Conservation (phyloP, 192 early-diverging fungal genomes). For the Irineochytrium annulatum region DNA sequence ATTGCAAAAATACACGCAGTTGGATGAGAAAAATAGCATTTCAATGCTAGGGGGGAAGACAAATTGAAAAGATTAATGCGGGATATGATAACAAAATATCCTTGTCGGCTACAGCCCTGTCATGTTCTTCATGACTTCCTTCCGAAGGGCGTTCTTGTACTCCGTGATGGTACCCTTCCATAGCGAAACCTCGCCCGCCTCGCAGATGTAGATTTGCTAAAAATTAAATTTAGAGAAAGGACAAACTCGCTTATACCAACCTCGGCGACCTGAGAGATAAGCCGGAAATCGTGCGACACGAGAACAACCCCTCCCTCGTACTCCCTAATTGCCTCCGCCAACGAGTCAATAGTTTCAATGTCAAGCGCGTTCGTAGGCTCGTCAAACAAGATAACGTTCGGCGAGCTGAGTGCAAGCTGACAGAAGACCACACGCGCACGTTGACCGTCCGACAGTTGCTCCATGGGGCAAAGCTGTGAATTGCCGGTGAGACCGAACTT, state of each 20-base stretch:
- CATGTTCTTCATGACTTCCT: constrained; percentile 57
- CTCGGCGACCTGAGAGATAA: constrained; percentile 93
- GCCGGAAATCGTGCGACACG: constrained; percentile 98
- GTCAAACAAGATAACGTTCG: constrained; percentile 95
- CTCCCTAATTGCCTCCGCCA: constrained; percentile 92
- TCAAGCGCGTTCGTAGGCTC: constrained; percentile 98
- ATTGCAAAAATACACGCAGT: too few species aligned
- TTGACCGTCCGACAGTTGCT: constrained; percentile 89
- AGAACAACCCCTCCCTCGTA: constrained; percentile 96
- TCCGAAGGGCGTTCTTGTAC: constrained; percentile 89
- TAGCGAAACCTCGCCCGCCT: constrained; percentile 68
- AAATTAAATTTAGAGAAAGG: neutral
- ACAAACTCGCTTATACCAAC: constrained; percentile 26
- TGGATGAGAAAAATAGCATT: too few species aligned
- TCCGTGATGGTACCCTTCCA: constrained; percentile 78
- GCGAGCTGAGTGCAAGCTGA: constrained; percentile 78
- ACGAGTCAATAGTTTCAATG: constrained; percentile 83
- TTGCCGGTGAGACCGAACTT: constrained; percentile 90
- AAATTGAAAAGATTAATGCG: too few species aligned
- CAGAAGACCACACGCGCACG: constrained; percentile 96
- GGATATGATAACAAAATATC: too few species aligned
- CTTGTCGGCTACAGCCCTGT: too few species aligned
- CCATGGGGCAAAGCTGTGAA: constrained; percentile 88
- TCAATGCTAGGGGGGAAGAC: too few species aligned
- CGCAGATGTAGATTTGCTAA: constrained; percentile 86